Percentiles rank a stretch among this genome's conserved stretches.
These are phyloP conservation scores for Inonotus obliquus DNA, from an alignment of 1,284 basidiomycete species.

Conservation along the genomic window DNA sequence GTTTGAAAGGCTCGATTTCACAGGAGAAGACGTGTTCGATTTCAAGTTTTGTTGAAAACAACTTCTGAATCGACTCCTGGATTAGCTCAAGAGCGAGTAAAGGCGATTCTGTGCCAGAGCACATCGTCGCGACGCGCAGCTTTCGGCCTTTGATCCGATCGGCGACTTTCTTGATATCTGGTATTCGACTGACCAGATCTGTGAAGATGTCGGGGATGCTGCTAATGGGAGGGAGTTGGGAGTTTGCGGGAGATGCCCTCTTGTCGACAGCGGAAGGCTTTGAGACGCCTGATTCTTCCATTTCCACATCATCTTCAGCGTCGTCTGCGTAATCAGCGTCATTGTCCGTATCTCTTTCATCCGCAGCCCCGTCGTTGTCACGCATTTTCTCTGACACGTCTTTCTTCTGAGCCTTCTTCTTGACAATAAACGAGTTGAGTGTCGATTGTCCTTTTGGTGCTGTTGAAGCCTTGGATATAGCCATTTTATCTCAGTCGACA, in stretches of 20 bases:
- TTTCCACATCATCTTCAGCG: slow-evolving; percentile 26
- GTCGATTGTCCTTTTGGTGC: slow-evolving; percentile 45
- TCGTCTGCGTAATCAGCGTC: slow-evolving; percentile 17
- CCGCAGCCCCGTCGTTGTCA: slow-evolving; percentile 24
- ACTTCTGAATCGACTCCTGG: slow-evolving; percentile 66
- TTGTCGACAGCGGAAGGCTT: slow-evolving; percentile 26
- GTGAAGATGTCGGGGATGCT: slow-evolving; percentile 82
- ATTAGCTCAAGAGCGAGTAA: slow-evolving; percentile 87
- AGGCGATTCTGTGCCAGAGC: slow-evolving; percentile 94
- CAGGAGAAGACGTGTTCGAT: slow-evolving; percentile 95
- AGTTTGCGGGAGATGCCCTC: slow-evolving; percentile 43
- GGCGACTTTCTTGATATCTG: slow-evolving; percentile 64
- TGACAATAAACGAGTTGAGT: slow-evolving; percentile 50
- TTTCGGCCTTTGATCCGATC: slow-evolving; percentile 75
- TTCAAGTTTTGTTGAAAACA: slow-evolving; percentile 61
- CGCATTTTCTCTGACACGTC: slow-evolving; percentile 21
- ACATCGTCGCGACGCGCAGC: slow-evolving; percentile 94
- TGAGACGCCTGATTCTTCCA: slow-evolving; percentile 39
- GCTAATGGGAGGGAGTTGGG: slow-evolving; percentile 75
- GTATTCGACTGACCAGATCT: slow-evolving; percentile 74
- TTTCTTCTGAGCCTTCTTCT: slow-evolving; percentile 26
- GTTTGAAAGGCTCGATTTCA: slow-evolving; percentile 97
- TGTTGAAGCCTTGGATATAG: slow-evolving; percentile 35
- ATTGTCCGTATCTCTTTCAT: slow-evolving; percentile 27
- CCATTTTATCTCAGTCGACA: slow-evolving; percentile 36